Conservation (phyloP, 2,329 filamentous ascomycete species). For the Cercospora sp. region DNA sequence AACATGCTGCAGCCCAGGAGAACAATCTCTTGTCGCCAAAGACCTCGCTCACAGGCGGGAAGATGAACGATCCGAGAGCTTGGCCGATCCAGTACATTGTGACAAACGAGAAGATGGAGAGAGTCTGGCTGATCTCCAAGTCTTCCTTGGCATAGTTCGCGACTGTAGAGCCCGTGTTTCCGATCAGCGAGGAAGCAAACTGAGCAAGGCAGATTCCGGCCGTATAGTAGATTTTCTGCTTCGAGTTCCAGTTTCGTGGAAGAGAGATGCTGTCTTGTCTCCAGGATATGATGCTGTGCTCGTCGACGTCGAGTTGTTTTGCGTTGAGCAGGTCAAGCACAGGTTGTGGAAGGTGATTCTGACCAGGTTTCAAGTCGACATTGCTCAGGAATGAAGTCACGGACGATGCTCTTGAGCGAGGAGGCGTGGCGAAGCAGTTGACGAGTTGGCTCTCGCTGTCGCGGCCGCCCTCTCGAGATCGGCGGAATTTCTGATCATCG, state of each 20-base stretch:
- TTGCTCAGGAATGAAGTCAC: neutral
- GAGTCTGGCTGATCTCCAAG: conserved; percentile 19
- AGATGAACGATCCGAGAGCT: conserved; percentile 42
- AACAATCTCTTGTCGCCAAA: conserved; percentile 43
- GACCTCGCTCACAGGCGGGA: conserved; percentile 43
- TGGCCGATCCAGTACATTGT: conserved; percentile 28
- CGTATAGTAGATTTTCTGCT: conserved; percentile 22
- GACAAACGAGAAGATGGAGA: conserved; percentile 28
- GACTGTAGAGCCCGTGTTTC: conserved; percentile 27
- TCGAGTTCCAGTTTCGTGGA: conserved; percentile 22
- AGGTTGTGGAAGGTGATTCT: neutral
- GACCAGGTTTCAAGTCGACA: neutral
- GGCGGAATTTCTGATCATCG: neutral
- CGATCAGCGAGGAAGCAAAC: conserved; percentile 26
- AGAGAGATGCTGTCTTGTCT: conserved; percentile 20
- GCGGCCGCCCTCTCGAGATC: neutral
- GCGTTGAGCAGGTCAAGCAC: conserved; percentile 7
- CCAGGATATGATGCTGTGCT: conserved; percentile 25
- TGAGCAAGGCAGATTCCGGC: conserved; percentile 26
- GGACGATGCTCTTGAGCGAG: neutral
- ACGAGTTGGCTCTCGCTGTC: neutral
- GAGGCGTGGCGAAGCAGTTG: neutral
- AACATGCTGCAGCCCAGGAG: conserved; percentile 37
- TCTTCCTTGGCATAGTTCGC: conserved; percentile 21
- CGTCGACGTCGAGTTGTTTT: conserved; percentile 23